Evolutionary conservation across 2,329 filamentous ascomycete genomes (phyloP).

Genomic region (Curvularia hawaiiensis): DNA sequence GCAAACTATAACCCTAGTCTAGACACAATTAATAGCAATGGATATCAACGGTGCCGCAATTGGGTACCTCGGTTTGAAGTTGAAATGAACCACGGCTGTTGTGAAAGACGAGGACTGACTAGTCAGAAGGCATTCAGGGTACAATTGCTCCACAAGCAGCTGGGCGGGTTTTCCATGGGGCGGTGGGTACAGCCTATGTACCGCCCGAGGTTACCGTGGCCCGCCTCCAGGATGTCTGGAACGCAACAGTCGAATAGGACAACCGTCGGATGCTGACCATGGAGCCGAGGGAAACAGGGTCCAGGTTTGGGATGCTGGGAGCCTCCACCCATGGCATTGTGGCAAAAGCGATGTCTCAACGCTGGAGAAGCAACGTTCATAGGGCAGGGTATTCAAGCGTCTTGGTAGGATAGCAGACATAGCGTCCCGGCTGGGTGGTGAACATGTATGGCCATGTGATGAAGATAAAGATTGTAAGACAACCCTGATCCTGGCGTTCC

Average conservation of each 20-base stretch:
- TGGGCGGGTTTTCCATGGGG: background rate
- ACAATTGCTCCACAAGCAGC: background rate
- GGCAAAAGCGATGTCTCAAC: background rate
- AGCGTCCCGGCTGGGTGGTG: background rate
- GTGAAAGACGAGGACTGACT: background rate
- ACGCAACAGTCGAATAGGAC: background rate
- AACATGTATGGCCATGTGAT: background rate
- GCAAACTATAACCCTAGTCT: slow-evolving; percentile 3
- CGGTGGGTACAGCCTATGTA: slow-evolving; percentile 1
- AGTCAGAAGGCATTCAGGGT: background rate
- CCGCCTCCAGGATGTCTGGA: background rate
- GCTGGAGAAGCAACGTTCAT: background rate
- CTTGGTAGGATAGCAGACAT: background rate
- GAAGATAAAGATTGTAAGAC: background rate
- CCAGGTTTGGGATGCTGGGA: background rate
- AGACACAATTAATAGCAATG: slow-evolving; percentile 8
- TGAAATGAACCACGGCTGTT: background rate
- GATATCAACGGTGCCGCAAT: background rate
- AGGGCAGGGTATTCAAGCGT: background rate
- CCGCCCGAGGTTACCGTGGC: slow-evolving; percentile 5
- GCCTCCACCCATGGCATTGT: background rate
- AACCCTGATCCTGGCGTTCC: background rate
- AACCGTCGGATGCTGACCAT: background rate
- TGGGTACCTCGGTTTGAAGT: background rate
- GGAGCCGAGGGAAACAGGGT: background rate